Conservation (phyloP, 768 basidiomycete species). For the Boletus coccyginus region DNA sequence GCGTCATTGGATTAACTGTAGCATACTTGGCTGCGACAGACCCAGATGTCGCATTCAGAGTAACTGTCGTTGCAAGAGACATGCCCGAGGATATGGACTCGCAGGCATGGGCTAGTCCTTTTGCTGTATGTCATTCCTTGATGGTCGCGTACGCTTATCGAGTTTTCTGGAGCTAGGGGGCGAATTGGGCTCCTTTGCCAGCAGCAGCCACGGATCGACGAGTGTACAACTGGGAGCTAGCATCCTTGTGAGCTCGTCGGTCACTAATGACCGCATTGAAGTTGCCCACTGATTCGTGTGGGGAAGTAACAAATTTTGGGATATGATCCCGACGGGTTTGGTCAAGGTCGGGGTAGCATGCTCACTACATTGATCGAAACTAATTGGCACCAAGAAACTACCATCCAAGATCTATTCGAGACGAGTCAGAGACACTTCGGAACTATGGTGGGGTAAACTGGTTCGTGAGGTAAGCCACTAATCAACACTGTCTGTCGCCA, state of each 20-base stretch:
- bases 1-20: conserved; percentile 38
- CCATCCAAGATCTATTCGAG: conserved; percentile 35
- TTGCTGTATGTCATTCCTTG: conserved; percentile 37
- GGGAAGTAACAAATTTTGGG: conserved; percentile 47
- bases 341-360: conserved; percentile 31
- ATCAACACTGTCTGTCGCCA: not conserved
- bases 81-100: conserved; percentile 38
- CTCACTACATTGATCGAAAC: not conserved
- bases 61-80: conserved; percentile 36
- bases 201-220: conserved; percentile 36
- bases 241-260: conserved; percentile 38
- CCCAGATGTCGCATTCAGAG: conserved; percentile 10
- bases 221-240: conserved; percentile 36
- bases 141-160: not conserved
- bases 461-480: conserved; percentile 36
- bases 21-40: conserved; percentile 33
- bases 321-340: conserved; percentile 43
- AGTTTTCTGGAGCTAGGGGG: conserved; percentile 33
- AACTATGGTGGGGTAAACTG: conserved; percentile 40
- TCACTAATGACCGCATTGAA: not conserved
- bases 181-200: conserved; percentile 46
- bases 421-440: conserved; percentile 15
- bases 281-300: conserved; percentile 3
- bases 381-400: conserved; percentile 32
- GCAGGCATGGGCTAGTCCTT: conserved; percentile 48